These are phyloP conservation scores for Heliophila coronopifolia DNA, from an alignment of 441 rosid genomes.

Conservation along the genomic window DNA sequence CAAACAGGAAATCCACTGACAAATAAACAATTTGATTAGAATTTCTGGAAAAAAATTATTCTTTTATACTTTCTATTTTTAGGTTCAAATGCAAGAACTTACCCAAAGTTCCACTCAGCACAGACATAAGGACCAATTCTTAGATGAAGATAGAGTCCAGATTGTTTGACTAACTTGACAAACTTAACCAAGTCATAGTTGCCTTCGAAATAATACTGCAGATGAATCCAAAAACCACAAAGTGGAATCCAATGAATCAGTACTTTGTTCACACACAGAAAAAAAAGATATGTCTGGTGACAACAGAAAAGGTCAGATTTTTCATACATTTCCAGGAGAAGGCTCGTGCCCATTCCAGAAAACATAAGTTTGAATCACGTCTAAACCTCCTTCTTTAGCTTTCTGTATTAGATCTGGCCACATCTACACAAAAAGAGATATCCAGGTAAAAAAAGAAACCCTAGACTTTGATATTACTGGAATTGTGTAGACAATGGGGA, in stretches of 20 bases:
- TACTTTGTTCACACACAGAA: conserved; percentile 12
- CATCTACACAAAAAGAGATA: conserved; percentile 52
- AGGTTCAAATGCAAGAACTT: conserved; percentile 8
- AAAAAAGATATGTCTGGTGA: neutral
- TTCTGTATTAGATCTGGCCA: conserved; percentile 98
- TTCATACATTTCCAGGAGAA: conserved; percentile 67
- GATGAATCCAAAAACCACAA: conserved; percentile 24
- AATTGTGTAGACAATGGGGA: conserved; percentile 8
- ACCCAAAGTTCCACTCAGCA: conserved; percentile 99
- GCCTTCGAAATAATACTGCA: conserved; percentile 74
- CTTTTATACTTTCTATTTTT: conserved; percentile 5
- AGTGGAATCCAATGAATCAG: conserved; percentile 23
- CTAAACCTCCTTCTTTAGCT: conserved; percentile 93
- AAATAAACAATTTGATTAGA: conserved; percentile 14
- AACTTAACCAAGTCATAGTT: conserved; percentile 84
- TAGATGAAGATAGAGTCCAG: conserved; percentile 86
- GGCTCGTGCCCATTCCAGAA: conserved; percentile 99
- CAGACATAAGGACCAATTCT: conserved; percentile 96
- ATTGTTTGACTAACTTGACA: conserved; percentile 66
- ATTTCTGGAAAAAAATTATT: neutral
- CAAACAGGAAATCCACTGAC: conserved; percentile 98
- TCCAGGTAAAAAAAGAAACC: conserved; percentile 16
- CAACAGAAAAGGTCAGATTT: neutral
- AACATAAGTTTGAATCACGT: conserved; percentile 94
- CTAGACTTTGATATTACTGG: conserved; percentile 2